phyloP scores from a whole-genome alignment of 208 protist species.

The Sergeia podlipaevii region DNA sequence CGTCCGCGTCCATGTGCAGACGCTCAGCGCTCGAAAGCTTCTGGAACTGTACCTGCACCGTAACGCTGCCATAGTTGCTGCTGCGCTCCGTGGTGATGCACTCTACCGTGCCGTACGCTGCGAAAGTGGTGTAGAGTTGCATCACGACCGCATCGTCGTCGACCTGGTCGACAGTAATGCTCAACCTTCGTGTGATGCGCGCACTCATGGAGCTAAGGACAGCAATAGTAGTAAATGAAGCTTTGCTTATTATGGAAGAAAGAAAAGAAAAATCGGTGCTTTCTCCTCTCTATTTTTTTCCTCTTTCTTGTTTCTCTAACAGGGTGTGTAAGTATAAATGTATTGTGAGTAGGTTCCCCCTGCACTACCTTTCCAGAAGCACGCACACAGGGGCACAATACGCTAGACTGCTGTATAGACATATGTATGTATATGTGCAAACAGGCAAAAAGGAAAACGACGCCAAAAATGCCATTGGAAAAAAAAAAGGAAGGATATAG shows the following conservation, averaged over 20 bases:
- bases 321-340: too few species aligned
- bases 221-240: background rate
- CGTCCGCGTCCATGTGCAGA: slow-evolving; percentile 36
- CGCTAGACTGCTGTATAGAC: too few species aligned
- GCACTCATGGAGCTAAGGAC: background rate
- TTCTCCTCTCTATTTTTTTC: slow-evolving; percentile 2
- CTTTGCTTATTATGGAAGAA: background rate
- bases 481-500: slow-evolving; percentile 3
- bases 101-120: slow-evolving; percentile 65
- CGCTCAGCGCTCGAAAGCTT: slow-evolving; percentile 56
- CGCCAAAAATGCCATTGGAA: background rate
- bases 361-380: too few species aligned
- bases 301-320: too few species aligned
- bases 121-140: slow-evolving; percentile 59
- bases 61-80: slow-evolving; percentile 44
- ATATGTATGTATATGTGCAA: too few species aligned
- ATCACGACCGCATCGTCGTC: slow-evolving; percentile 31
- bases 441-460: background rate
- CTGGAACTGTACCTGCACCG: slow-evolving; percentile 67
- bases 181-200: slow-evolving; percentile 36
- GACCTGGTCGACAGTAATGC: slow-evolving; percentile 43
- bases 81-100: slow-evolving; percentile 41
- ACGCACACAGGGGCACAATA: too few species aligned
- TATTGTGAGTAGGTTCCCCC: too few species aligned
- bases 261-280: too few species aligned